Evolutionary conservation across 2,329 filamentous ascomycete genomes (phyloP).

Genomic region (Aspergillus fumigatiaffinis): DNA sequence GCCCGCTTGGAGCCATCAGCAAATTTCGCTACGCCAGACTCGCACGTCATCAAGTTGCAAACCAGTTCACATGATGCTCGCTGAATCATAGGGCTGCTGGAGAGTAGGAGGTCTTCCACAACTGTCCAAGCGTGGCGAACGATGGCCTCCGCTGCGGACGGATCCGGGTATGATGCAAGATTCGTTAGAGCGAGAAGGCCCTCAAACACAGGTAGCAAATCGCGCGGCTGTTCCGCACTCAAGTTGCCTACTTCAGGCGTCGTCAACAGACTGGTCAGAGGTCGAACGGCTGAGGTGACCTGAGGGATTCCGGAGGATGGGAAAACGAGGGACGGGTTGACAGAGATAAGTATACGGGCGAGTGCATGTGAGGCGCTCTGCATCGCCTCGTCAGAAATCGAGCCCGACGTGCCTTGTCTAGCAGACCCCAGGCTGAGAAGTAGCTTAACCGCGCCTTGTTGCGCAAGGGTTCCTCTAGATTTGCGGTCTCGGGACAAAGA

Average conservation of each 20-base stretch:
- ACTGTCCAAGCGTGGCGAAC: constrained; percentile 69
- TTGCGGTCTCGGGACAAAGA: constrained; percentile 71
- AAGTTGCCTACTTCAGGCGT: constrained; percentile 57
- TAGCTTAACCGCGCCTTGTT: constrained; percentile 88
- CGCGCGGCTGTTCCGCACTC: constrained; percentile 53
- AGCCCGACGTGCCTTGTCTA: constrained; percentile 37
- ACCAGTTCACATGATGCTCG: constrained; percentile 84
- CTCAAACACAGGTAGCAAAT: constrained; percentile 87
- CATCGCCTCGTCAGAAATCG: constrained; percentile 36
- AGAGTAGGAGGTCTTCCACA: constrained; percentile 79
- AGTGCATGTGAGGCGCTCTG: constrained; percentile 73
- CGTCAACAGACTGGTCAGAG: constrained; percentile 69
- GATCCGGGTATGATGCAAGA: constrained; percentile 63
- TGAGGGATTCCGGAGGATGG: constrained; percentile 69
- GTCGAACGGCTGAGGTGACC: constrained; percentile 73
- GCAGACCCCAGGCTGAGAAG: constrained; percentile 64
- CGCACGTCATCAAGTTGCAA: constrained; percentile 68
- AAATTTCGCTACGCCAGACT: constrained; percentile 44
- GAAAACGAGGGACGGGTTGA: constrained; percentile 80
- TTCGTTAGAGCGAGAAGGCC: constrained; percentile 89
- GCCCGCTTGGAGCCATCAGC: constrained; percentile 60
- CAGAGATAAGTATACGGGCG: constrained; percentile 80
- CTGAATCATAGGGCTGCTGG: constrained; percentile 68
- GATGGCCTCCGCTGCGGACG: constrained; percentile 60
- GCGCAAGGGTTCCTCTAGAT: constrained; percentile 74